These are phyloP conservation scores for Orbilia javanica DNA, from an alignment of 2,329 filamentous ascomycete species.

Conservation along the genomic window DNA sequence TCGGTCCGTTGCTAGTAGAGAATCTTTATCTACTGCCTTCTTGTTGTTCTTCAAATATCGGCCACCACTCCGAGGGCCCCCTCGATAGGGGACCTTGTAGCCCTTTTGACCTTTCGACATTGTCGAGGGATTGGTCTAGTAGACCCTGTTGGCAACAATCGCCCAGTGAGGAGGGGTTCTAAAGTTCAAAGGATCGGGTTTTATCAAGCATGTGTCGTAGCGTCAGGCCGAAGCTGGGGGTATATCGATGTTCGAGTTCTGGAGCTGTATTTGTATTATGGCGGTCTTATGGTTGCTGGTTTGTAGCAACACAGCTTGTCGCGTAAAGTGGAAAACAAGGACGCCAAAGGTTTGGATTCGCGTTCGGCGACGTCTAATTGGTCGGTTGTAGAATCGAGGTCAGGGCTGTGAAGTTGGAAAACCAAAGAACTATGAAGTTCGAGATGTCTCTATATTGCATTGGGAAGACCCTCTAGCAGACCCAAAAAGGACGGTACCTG, in stretches of 20 bases:
- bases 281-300: conserved; percentile 24
- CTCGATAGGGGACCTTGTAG: conserved; percentile 71
- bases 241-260: conserved; percentile 14
- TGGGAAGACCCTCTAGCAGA: not conserved
- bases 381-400: not conserved
- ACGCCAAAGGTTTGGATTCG: conserved; percentile 20
- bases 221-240: conserved; percentile 18
- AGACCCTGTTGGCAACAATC: conserved; percentile 4
- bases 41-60: conserved; percentile 64
- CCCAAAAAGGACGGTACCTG: not conserved
- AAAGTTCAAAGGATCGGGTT: not conserved
- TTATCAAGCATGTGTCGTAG: conserved; percentile 26
- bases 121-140: conserved; percentile 49
- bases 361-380: conserved; percentile 21
- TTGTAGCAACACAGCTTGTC: conserved; percentile 64
- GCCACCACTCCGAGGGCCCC: conserved; percentile 69
- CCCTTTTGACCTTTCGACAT: conserved; percentile 46
- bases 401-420: conserved; percentile 3
- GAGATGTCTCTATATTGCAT: not conserved
- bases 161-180: not conserved
- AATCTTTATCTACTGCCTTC: conserved; percentile 83
- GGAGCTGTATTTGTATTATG: conserved; percentile 15
- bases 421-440: not conserved
- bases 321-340: conserved; percentile 61
- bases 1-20: conserved; percentile 79